Percentiles rank a stretch among this genome's conserved stretches.
phyloP scores from a whole-genome alignment of 2,329 filamentous ascomycete species.

The Verticillium zaregamsianum region DNA sequence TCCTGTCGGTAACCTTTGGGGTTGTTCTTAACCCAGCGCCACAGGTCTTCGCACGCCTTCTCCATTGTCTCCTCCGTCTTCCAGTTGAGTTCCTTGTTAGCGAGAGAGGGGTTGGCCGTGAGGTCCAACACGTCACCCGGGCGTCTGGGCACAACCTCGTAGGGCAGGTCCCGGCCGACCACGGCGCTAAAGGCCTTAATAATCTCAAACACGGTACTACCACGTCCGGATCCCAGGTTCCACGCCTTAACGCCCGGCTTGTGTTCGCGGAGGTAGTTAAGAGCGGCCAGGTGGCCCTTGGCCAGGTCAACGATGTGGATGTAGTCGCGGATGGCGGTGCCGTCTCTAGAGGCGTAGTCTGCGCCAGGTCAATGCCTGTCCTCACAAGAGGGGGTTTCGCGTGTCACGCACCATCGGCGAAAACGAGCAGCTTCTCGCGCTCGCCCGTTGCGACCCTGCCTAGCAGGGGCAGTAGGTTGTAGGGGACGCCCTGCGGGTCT shows the following conservation, averaged over 20 bases:
- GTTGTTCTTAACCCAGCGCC: slow-evolving; percentile 97
- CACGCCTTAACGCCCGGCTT: slow-evolving; percentile 89
- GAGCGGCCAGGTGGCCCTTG: slow-evolving; percentile 78
- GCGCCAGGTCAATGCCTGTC: too few species aligned
- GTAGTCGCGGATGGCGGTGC: slow-evolving; percentile 95
- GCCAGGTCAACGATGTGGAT: slow-evolving; percentile 94
- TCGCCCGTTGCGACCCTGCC: slow-evolving; percentile 96
- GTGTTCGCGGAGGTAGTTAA: slow-evolving; percentile 81
- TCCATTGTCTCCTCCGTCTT: slow-evolving; percentile 88
- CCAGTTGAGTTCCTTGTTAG: slow-evolving; percentile 88
- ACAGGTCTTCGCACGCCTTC: slow-evolving; percentile 88
- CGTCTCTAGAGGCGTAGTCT: slow-evolving; percentile 88
- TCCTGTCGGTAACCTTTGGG: slow-evolving; percentile 90
- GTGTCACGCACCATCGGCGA: too few species aligned
- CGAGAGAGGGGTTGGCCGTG: slow-evolving; percentile 83
- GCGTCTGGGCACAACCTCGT: slow-evolving; percentile 78
- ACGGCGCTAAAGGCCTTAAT: slow-evolving; percentile 88
- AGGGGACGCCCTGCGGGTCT: slow-evolving; percentile 91
- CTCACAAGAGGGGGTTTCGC: too few species aligned
- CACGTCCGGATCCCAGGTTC: slow-evolving; percentile 93
- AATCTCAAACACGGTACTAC: slow-evolving; percentile 96
- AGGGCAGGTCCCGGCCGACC: slow-evolving; percentile 80
- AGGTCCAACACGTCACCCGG: slow-evolving; percentile 93
- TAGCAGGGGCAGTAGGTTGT: slow-evolving; percentile 89
- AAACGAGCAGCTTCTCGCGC: slow-evolving; percentile 89